Evolutionary conservation across 495 filamentous ascomycete genomes (phyloP), one percentile per base, ranked within the genome.

Genomic region (Penicillium manginii): DNA sequence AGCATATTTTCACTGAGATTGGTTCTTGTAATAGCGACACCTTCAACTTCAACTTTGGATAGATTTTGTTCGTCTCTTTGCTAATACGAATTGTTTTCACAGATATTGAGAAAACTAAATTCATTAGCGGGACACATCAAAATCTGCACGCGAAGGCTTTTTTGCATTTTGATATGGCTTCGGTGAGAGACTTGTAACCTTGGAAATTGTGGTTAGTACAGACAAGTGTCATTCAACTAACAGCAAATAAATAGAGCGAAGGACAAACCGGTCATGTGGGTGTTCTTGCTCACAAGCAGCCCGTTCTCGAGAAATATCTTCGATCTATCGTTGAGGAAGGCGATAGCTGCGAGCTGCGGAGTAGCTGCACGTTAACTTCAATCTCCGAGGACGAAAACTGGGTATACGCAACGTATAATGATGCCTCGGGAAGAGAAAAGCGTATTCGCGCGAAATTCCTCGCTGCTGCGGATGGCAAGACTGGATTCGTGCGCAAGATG

Each of bases 401-500:
- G 55, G 62, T 71, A 0, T 72, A 76, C 37, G 67, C 67, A n/a
- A 57, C 62, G 12, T 81, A 81, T 62, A 49, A 39, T 9, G 68
- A 78, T 57, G 35, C 58, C 2, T 39, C 60, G n/a, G 72, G 73
- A 2, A 19, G n/a, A 10, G 53, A 48, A 18, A 60, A 55, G 2
- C 54, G 18, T 1, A 66, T 82, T 12, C 66, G 62, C 0, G 61
- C 71, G 0, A 62, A 66, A n/a, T 83, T 75, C 48, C 65, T 83
- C 2, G 67, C 79, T 42, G 80, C 76, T 0, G 81, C 81, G 0
- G 81, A 84, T 61, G 81, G 81, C 8, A 83, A 84, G 57, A 77
- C 66, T 15, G 81, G 81, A 0, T 69, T 80, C 15, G 76, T 76
- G 0, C 65, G 80, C 31, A 84, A 84, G 64, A 61, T 75, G 3